Base-by-base conservation (phyloP, 2,329 filamentous ascomycete species). In the Dactylonectria macrodidyma region DNA sequence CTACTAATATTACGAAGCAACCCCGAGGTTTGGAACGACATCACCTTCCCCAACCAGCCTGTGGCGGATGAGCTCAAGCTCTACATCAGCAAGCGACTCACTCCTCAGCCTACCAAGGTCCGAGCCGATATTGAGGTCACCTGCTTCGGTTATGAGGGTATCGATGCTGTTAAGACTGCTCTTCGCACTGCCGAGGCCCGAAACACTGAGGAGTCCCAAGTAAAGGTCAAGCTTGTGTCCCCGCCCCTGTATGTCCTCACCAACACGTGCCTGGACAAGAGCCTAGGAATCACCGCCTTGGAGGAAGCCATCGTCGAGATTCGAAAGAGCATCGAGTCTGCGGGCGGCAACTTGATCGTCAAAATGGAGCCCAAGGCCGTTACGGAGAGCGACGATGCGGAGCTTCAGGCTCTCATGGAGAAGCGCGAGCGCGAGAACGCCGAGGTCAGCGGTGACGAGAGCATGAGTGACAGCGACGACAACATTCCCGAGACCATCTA, bases 351-450 rank as follows among this genome's bases (percentile, higher is more conserved):
- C 79, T 92, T 95, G 78, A 89, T 92, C 50, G 92, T 98, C 76
- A 97, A 97, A 90, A 99, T 99, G 96, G 95, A 96, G 78, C 96
- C 96, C 75, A 98, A 98, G 91, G 96, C 97, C 5, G 96, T 99
- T 70, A 99, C 96, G 1, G 97, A 98, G 88, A 97, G 95, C 82
- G 97, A 99, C 78, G 96, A 99, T 79, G 96, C 95, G 30, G 95
- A 98, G 84, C 87, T 99, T 73, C 95, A 98, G 82, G 96, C 95
- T 59, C 89, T 99, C 73, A 99, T 99, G 96, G 96, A 98, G 88
- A 98, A 98, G 91, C 92, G 93, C 74, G 96, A 97, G 87, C 92
- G 94, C 73, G 95, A 98, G 89, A 99, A 99, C 84, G 93, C 94
- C 81, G 94, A 99, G 82, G 94, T 99, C 79, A 97, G 95, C 82